Evolutionary conservation across 2,329 filamentous ascomycete genomes (phyloP), one percentile per base, ranked within the genome.

Genomic region (Ophioceras dolichostomum): DNA sequence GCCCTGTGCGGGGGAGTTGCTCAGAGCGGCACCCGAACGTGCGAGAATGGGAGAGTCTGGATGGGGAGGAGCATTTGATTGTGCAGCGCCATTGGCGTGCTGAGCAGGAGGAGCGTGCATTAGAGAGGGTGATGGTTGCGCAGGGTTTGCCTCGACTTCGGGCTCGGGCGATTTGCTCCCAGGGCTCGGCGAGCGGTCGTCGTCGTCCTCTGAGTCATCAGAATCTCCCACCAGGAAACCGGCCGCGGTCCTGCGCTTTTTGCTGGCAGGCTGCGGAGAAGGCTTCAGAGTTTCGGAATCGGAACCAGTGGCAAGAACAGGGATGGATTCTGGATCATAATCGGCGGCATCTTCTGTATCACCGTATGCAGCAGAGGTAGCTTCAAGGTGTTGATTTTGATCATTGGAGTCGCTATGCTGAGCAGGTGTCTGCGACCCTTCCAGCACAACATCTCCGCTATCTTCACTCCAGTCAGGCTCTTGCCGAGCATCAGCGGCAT

Each of bases 141-240:
- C n/a, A n/a, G n/a, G n/a, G n/a, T n/a, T n/a, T n/a, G n/a, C n/a
- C n/a, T n/a, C n/a, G n/a, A n/a, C n/a, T n/a, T n/a, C n/a, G n/a
- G n/a, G n/a, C n/a, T n/a, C n/a, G n/a, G n/a, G n/a, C n/a, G n/a
- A n/a, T n/a, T n/a, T n/a, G n/a, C n/a, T n/a, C n/a, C n/a, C n/a
- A n/a, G n/a, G n/a, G n/a, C n/a, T n/a, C n/a, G n/a, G n/a, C n/a
- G n/a, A n/a, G n/a, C n/a, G n/a, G 22, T 7, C 47, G 34, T 51
- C 49, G 30, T 61, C 57, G 37, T 73, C 71, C 47, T 75, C 72
- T 24, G 73, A 70, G 45, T 76, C 73, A 37, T 37, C 36, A 21
- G 71, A 76, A 38, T 69, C 73, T 52, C 68, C 70, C 48, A 76
- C 64, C 51, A 76, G 57, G 56, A 77, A 77, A 32, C 73, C 73